Conservation (phyloP, 2,329 filamentous ascomycete species). For the Chalaropsis thielavioides region DNA sequence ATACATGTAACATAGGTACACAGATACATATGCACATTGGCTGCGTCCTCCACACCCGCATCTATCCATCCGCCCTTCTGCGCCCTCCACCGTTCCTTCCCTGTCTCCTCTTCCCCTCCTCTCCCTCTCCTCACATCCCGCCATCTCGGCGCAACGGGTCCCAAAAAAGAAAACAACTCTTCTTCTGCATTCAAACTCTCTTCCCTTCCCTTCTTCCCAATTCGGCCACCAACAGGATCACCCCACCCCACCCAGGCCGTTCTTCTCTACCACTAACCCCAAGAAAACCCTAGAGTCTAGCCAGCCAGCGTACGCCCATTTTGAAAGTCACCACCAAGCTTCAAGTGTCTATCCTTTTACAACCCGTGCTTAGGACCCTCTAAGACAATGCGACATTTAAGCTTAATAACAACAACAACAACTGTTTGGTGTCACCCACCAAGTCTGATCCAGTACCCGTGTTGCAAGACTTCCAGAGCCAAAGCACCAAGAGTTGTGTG, state of each 20-base stretch:
- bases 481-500: too few species aligned
- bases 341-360: too few species aligned
- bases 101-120: not conserved
- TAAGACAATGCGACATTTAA: too few species aligned
- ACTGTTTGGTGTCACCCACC: too few species aligned
- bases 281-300: not conserved
- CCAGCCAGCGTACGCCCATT: not conserved
- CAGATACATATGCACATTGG: not conserved
- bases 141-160: not conserved
- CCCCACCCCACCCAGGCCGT: not conserved
- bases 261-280: not conserved
- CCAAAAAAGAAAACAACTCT: too few species aligned
- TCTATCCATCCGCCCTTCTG: not conserved
- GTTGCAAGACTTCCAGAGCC: too few species aligned
- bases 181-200: not conserved
- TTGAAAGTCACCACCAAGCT: too few species aligned
- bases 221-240: conserved; percentile 1
- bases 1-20: too few species aligned
- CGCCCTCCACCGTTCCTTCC: not conserved
- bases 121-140: not conserved
- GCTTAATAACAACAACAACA: too few species aligned
- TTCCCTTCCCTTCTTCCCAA: not conserved
- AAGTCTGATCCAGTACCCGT: too few species aligned
- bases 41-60: not conserved
- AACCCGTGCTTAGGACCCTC: too few species aligned